Percentiles rank a stretch among this genome's conserved stretches.
phyloP scores from a whole-genome alignment of 805 yeast species.

The Metschnikowia borealis region DNA sequence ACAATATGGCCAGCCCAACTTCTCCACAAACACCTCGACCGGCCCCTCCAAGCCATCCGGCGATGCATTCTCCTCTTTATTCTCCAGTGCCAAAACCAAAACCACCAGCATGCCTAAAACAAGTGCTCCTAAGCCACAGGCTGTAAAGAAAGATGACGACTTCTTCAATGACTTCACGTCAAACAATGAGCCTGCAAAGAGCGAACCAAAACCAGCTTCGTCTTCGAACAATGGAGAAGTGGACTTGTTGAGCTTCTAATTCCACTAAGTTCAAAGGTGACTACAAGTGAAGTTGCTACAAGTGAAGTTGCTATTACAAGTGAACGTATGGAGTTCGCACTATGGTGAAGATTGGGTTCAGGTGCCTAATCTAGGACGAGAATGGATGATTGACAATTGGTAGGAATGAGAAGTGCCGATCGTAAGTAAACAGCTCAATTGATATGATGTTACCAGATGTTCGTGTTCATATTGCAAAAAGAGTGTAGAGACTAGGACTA shows the following conservation, averaged over 20 bases:
- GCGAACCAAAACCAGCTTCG: conserved; percentile 9
- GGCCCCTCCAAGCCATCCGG: conserved; percentile 41
- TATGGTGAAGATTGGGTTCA: not conserved
- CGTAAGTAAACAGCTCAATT: not conserved
- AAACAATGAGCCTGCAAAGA: conserved; percentile 13
- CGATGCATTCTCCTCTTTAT: conserved; percentile 72
- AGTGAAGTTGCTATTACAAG: not conserved
- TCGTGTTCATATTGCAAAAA: not conserved
- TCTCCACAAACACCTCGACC: conserved; percentile 25
- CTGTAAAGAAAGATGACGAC: conserved; percentile 21
- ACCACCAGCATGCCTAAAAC: conserved; percentile 11
- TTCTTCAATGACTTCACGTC: conserved; percentile 32
- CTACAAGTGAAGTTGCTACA: no score
- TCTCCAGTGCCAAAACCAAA: conserved; percentile 58
- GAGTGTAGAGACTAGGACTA: not conserved
- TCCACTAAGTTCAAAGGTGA: not conserved
- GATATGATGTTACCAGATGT: not conserved
- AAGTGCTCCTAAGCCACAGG: conserved; percentile 9
- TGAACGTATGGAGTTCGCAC: not conserved
- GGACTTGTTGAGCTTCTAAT: conserved; percentile 46
- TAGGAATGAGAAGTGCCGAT: not conserved
- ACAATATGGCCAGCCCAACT: conserved; percentile 13
- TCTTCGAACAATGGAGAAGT: conserved; percentile 32
- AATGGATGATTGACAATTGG: not conserved
- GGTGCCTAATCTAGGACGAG: not conserved